Base-by-base conservation (phyloP, 2,329 filamentous ascomycete species). In the Epichloe baconii region DNA sequence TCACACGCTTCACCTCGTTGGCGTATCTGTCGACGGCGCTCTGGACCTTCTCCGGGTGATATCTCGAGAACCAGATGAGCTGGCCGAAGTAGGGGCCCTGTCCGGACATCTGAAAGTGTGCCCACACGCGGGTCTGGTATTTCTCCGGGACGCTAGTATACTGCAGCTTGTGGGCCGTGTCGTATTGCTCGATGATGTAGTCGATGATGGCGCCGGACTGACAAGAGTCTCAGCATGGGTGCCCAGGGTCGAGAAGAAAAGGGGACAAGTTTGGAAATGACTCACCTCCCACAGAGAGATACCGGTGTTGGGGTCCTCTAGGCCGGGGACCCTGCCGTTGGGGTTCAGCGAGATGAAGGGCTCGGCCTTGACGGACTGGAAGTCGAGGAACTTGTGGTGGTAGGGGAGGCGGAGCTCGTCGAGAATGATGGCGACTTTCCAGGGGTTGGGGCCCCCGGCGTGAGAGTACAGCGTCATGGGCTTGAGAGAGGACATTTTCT, bases 81-180 rank as follows among this genome's bases (percentile, higher is more conserved):
- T 57, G 61, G 40, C 61, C 61, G 38, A 58, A 63, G 44, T 65
- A 66, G 10, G 62, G 65, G 2, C 63, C 64, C 50, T 66, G 64
- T 1, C 55, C 57, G 38, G 53, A 55, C 48, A 56, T 57, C 38
- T 59, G 56, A 38, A 60, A 60, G 48, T 57, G 51, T 15, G 52
- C 44, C 56, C 55, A 59, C 4, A 48, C 31, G 10, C 54, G 54
- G 8, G 54, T 48, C 8, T 52, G 42, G 40, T 56, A 48, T n/a
- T 54, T 54, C 36, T 59, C 53, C 1, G 54, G 49, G 11, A 41
- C 48, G 14, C 37, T 47, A 0, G 49, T 19, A 54, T 55, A 56
- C 43, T 26, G 54, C 6, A 58, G 37, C 21, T 49, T 49, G 43
- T 50, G 37, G 37, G 46, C 17, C 11, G 57, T 56, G 44, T 62